These are phyloP conservation scores for Pholiota microspora DNA, from an alignment of 768 basidiomycete species.

Conservation along the genomic window DNA sequence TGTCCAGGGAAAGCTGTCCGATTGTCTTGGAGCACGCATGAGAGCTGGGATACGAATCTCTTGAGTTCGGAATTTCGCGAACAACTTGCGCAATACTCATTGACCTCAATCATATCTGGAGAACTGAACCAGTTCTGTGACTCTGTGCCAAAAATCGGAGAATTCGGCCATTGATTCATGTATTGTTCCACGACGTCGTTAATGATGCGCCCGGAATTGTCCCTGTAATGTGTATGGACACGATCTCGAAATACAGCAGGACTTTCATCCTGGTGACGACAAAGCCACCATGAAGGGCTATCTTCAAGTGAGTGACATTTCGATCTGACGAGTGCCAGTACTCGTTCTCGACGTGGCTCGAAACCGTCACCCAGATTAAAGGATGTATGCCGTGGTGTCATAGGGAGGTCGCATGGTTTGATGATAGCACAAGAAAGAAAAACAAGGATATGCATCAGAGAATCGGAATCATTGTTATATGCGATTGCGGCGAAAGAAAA, in stretches of 20 bases:
- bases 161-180: conserved; percentile 17
- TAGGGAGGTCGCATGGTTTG: conserved; percentile 8
- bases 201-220: not conserved
- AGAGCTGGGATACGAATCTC: conserved; percentile 6
- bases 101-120: conserved; percentile 3
- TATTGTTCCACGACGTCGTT: conserved; percentile 5
- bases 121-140: conserved; percentile 9
- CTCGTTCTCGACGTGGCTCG: conserved; percentile 8
- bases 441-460: conserved; percentile 20
- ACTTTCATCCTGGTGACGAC: not conserved
- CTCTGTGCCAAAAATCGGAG: not conserved
- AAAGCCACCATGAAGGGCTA: conserved; percentile 5
- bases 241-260: not conserved
- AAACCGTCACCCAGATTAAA: conserved; percentile 23
- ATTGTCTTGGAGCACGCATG: conserved; percentile 2
- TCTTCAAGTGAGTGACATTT: not conserved
- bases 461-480: conserved; percentile 8
- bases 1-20: not conserved
- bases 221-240: not conserved
- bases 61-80: conserved; percentile 12
- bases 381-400: conserved; percentile 14
- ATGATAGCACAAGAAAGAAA: conserved; percentile 31
- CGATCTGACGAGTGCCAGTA: conserved; percentile 6
- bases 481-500: conserved; percentile 16
- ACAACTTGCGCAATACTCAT: conserved; percentile 15